Conservation (phyloP, 768 basidiomycete species). For the Lyophyllum shimeji region DNA sequence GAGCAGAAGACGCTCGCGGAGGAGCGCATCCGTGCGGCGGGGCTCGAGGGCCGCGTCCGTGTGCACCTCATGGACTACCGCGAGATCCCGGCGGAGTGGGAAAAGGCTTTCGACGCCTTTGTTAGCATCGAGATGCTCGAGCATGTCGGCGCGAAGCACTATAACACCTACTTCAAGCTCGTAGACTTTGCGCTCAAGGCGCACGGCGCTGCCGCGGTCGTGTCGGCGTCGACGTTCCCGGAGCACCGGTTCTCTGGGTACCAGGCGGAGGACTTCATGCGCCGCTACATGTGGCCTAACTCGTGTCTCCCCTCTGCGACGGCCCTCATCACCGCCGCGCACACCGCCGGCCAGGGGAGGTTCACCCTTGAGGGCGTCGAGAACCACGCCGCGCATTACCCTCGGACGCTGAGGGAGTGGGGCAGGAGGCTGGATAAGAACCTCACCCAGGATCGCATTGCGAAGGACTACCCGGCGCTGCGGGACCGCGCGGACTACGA, state of each 20-base stretch:
- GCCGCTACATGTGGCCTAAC: constrained; percentile 88
- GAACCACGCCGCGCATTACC: constrained; percentile 86
- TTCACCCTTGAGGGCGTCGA: constrained; percentile 85
- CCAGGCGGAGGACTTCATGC: constrained; percentile 86
- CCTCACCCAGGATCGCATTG: constrained; percentile 54
- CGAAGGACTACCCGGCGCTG: constrained; percentile 60
- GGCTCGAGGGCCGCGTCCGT: constrained; percentile 67
- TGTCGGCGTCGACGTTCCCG: constrained; percentile 70
- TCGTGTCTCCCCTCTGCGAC: constrained; percentile 87
- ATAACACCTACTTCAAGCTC: constrained; percentile 72
- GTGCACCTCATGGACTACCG: constrained; percentile 92
- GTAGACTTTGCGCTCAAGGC: constrained; percentile 78
- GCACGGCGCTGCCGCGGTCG: constrained; percentile 62
- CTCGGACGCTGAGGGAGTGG: constrained; percentile 93
- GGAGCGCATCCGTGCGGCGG: constrained; percentile 73
- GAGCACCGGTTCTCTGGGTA: constrained; percentile 67
- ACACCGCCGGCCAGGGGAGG: constrained; percentile 65
- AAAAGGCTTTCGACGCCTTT: constrained; percentile 78
- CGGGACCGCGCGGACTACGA: constrained; percentile 57
- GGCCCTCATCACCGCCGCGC: constrained; percentile 72
- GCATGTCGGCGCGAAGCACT: constrained; percentile 57
- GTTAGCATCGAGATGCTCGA: constrained; percentile 85
- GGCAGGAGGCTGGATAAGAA: constrained; percentile 71
- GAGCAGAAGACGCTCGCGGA: constrained; percentile 90
- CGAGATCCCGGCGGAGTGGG: constrained; percentile 79